Evolutionary conservation across 495 filamentous ascomycete species (phyloP), one percentile per base, ranked within the genome.

Genomic region (Aspergillus ellipticus): DNA sequence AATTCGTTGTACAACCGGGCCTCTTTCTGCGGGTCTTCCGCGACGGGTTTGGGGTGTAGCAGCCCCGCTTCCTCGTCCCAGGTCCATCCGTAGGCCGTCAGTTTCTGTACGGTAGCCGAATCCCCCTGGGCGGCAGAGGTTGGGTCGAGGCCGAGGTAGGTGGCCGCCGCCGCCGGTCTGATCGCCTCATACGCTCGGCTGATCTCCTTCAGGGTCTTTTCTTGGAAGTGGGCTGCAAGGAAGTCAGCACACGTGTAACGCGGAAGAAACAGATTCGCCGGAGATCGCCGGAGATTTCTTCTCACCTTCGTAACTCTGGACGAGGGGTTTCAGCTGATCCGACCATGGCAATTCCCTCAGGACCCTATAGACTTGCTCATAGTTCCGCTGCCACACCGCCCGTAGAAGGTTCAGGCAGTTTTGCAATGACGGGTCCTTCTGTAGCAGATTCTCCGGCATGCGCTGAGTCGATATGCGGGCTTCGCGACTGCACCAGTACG

Each of bases 141-240:
- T 0, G 66, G 39, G 33, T 76, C 70, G 42, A 81, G 69, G 5
- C 79, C 79, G 8, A 82, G 62, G 58, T 80, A 80, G 31, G 28
- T 63, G 21, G 77, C 78, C 17, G 74, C 77, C 17, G 64, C 60
- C 19, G 67, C 64, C 16, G 76, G 74, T 49, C 76, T 65, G 54
- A 82, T 81, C 6, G 76, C 67, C 43, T 75, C 74, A 64, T 80
- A 82, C 17, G 74, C 73, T 45, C 60, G 69, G 52, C 78, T 80
- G 48, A 82, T 58, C 29, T 76, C 67, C 48, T 68, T 69, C 55
- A 80, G 69, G 5, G 79, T 76, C 46, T 75, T 78, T 52, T 76
- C 69, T 55, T 75, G 72, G 55, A 78, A 80, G 53, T 76, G 71
- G 15, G 63, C 76, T 73, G 47, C 6, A 42, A 8, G 16, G 1